These are phyloP conservation scores for Pelagomonas calceolata DNA, from an alignment of 108 stramenopile genomes.

Conservation along the genomic window DNA sequence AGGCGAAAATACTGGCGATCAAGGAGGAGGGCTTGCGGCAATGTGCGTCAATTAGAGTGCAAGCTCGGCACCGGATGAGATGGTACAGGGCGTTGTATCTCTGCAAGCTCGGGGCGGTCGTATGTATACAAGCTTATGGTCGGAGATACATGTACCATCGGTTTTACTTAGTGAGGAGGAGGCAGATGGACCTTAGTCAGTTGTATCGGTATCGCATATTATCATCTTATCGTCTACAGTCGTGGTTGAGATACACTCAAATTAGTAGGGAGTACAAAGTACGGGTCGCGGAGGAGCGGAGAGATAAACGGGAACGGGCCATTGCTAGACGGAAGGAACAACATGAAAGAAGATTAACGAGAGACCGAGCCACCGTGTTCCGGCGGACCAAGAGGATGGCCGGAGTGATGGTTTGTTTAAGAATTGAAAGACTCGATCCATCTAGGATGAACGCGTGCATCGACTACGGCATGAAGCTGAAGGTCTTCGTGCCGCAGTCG, in stretches of 20 bases:
- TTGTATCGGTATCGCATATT: neutral
- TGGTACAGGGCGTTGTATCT: conserved; percentile 12
- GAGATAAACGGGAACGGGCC: neutral
- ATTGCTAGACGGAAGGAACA: neutral
- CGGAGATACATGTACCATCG: neutral
- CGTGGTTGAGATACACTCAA: neutral
- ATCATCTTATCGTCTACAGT: neutral
- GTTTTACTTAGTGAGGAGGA: neutral
- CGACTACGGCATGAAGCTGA: conserved; percentile 7
- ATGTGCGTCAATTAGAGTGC: conserved; percentile 37
- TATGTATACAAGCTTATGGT: neutral
- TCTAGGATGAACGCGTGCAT: neutral
- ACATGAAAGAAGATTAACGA: neutral
- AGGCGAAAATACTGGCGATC: conserved; percentile 44
- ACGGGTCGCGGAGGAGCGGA: neutral
- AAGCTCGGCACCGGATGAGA: conserved; percentile 25
- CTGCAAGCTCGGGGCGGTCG: conserved; percentile 3
- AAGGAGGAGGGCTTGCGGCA: conserved; percentile 25
- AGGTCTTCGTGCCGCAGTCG: conserved; percentile 33
- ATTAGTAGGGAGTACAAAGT: neutral
- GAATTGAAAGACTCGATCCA: neutral
- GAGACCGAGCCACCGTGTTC: conserved; percentile 2
- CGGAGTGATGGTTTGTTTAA: neutral
- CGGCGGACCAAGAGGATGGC: neutral
- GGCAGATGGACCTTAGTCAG: neutral